Evolutionary conservation across 768 basidiomycete species (phyloP).

Genomic region (Myochromella boudieri): DNA sequence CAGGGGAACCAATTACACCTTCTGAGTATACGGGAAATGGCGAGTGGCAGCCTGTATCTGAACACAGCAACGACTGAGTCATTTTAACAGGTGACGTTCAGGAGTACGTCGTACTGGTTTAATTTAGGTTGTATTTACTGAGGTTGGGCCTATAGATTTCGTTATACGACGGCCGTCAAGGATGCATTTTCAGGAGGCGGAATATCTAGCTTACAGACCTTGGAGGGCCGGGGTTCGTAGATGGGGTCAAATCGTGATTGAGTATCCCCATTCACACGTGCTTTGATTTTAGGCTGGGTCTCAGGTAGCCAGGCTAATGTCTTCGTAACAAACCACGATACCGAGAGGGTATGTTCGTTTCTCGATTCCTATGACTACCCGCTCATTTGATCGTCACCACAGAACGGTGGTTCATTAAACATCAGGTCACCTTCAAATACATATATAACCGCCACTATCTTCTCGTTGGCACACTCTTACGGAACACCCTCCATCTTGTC

Average conservation of each 20-base stretch:
- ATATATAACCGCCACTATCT: slow-evolving; percentile 58
- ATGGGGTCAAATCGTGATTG: too few species aligned
- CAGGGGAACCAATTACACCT: slow-evolving; percentile 54
- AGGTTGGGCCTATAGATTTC: slow-evolving; percentile 39
- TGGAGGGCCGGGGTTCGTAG: slow-evolving; percentile 54
- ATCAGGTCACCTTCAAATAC: slow-evolving; percentile 64
- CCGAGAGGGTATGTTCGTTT: slow-evolving; percentile 48
- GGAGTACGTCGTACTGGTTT: slow-evolving; percentile 41
- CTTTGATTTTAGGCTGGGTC: slow-evolving; percentile 59
- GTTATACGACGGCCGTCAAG: slow-evolving; percentile 54
- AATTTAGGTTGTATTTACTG: neutral
- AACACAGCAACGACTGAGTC: neutral
- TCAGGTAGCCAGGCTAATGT: slow-evolving; percentile 53
- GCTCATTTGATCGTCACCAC: neutral
- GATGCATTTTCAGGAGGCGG: slow-evolving; percentile 51
- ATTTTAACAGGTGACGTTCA: slow-evolving; percentile 54
- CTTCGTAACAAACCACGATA: slow-evolving; percentile 72
- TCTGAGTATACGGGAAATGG: slow-evolving; percentile 56
- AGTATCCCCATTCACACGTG: too few species aligned
- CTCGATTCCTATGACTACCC: neutral
- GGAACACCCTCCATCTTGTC: slow-evolving; percentile 66
- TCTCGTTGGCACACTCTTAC: slow-evolving; percentile 67
- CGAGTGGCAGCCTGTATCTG: slow-evolving; percentile 13
- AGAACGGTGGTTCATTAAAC: slow-evolving; percentile 56
- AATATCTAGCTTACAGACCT: slow-evolving; percentile 50